These are phyloP conservation scores for Mucor circinelloides DNA, from an alignment of 371 early-diverging fungal species.

Conservation along the genomic window DNA sequence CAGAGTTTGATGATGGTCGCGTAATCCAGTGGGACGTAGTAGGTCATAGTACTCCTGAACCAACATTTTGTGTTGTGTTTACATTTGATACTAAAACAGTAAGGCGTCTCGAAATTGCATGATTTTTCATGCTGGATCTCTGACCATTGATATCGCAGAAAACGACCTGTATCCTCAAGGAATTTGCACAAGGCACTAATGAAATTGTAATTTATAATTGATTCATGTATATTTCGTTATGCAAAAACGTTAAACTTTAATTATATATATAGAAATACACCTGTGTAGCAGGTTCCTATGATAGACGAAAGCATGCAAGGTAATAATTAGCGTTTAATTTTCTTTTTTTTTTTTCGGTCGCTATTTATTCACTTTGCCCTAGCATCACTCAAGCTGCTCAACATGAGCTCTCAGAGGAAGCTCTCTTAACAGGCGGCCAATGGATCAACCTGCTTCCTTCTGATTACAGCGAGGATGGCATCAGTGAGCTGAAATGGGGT, in stretches of 20 bases:
- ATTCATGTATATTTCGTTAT: not conserved
- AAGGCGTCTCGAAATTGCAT: not conserved
- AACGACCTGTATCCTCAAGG: conserved; percentile 60
- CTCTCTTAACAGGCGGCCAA: conserved; percentile 52
- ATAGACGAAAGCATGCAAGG: conserved; percentile 57
- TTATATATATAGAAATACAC: conserved; percentile 51
- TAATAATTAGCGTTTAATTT: conserved; percentile 7
- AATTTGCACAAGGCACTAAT: conserved; percentile 69
- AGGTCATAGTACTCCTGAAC: conserved; percentile 53
- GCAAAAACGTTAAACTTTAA: not conserved
- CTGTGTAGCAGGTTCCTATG: conserved; percentile 62
- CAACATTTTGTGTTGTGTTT: conserved; percentile 52
- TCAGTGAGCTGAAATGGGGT: conserved; percentile 69
- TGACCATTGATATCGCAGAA: conserved; percentile 30
- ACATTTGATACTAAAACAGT: conserved; percentile 49
- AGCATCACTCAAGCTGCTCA: conserved; percentile 57
- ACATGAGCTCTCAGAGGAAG: conserved; percentile 69
- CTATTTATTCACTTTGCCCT: not conserved
- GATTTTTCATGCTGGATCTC: not conserved
- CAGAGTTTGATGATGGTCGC: conserved; percentile 56
- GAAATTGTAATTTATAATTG: conserved; percentile 44
- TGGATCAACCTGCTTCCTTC: conserved; percentile 57
- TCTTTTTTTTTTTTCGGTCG: not conserved
- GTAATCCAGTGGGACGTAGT: conserved; percentile 63
- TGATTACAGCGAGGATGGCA: conserved; percentile 48